Base-by-base conservation (phyloP, 2,329 filamentous ascomycete species). In the Fusarium sp. region DNA sequence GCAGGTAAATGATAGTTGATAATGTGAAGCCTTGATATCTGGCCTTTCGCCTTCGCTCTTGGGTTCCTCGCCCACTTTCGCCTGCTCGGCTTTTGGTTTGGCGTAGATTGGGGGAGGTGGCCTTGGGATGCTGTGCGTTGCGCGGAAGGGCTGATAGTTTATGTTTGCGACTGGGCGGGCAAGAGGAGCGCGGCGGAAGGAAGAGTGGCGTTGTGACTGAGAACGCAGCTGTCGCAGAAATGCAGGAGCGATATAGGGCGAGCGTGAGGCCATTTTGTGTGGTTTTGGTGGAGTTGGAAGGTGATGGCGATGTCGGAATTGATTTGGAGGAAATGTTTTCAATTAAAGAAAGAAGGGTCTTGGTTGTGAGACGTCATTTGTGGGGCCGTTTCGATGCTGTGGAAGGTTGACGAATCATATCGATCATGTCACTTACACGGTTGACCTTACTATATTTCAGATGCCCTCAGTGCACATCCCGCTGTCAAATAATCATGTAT, bases 1-100 rank as follows among this genome's bases (percentile, higher is more conserved):
- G 86, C 96, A 99, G 72, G 96, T 99, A 80, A 99, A 98, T 52
- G 90, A 92, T 70, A 99, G 86, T 73, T 94, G 87, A 82, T 98
- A 99, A 61, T 92, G 89, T 3, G 93, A 93, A 72, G 89, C 78
- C 27, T 78, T 80, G 38, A 69, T 56, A 25, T 78, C 73, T 16
- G 76, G 78, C 7, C 78, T 72, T 52, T 72, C 58, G 41, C 78
- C 72, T 67, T 80, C 75, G 70, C 75, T 77, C 46, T 72, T 52
- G 8, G 74, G 74, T 18, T 43, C 51, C 41, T 77, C 74, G 38
- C 55, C 65, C 12, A 46, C 38, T 25, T 65, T 27, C 3, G 67
- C 62, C 34, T 61, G 43, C 29, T 65, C 38, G 15, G 62, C 10
- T 20, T 69, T 62, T 22, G 70, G 58, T 29, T 67, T 58, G 30